These are phyloP conservation scores for Aureobasidium musti DNA, from an alignment of 2,329 filamentous ascomycete species.

Conservation along the genomic window DNA sequence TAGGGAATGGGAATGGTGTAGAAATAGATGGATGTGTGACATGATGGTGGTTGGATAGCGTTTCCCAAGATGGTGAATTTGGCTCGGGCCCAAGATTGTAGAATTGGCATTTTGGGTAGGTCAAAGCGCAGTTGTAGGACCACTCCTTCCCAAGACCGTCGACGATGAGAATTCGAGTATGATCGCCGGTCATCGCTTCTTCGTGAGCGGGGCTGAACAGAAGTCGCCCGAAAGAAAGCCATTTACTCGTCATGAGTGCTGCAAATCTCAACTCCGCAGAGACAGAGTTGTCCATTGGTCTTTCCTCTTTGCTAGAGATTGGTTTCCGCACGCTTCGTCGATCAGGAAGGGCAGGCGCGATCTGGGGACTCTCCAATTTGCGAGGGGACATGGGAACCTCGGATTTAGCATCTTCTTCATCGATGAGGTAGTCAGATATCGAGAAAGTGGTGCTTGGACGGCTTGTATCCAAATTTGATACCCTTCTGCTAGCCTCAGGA, in stretches of 20 bases:
- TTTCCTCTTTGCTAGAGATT: not conserved
- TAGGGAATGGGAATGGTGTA: conserved; percentile 71
- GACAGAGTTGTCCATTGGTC: conserved; percentile 3
- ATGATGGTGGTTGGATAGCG: conserved; percentile 68
- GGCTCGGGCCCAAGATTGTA: conserved; percentile 63
- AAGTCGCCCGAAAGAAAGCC: conserved; percentile 81
- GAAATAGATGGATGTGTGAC: conserved; percentile 65
- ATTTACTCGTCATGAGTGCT: conserved; percentile 83
- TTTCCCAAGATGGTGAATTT: conserved; percentile 26
- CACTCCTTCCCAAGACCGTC: conserved; percentile 88
- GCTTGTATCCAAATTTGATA: not conserved
- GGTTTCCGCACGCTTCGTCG: not conserved
- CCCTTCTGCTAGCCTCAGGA: not conserved
- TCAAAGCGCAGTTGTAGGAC: conserved; percentile 83
- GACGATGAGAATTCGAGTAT: conserved; percentile 71
- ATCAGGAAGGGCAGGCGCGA: not conserved
- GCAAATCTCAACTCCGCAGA: conserved; percentile 73
- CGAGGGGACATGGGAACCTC: not conserved
- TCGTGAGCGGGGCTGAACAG: conserved; percentile 78
- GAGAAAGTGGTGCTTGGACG: conserved; percentile 31
- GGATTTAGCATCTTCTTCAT: conserved; percentile 1
- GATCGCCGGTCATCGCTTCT: conserved; percentile 60
- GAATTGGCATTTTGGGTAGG: conserved; percentile 71
- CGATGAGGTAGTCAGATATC: conserved; percentile 30
- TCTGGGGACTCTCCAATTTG: not conserved